Base-by-base conservation (phyloP, 306 rosid species). In the Comarum palustre region DNA sequence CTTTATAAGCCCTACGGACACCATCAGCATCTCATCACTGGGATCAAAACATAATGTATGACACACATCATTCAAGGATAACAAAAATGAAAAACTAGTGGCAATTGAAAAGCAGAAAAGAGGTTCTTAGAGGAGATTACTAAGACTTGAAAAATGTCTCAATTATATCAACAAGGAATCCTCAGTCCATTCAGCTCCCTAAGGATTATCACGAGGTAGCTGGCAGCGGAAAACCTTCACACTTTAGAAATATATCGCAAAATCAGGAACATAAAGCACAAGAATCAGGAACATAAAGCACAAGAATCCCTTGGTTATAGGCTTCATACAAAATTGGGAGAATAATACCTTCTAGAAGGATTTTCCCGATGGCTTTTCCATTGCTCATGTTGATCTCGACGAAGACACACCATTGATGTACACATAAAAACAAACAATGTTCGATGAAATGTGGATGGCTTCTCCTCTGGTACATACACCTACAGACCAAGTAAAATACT, bases 141-240 rank as follows among this genome's bases (percentile, higher is more conserved):
- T 19, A 34, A n/a, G 3, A 38, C 20, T 39, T 25, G 55, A 66
- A 27, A 73, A 31, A 58, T 42, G 41, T 31, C 22, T 3, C 69
- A 20, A 62, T 62, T 10, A 19, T 11, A 64, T 64, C 31, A 20
- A 62, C 69, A 38, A 63, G 68, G 69, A 64, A 39, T 20, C 24
- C 24, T 1, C 24, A 62, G 7, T 36, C 5, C 31, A 34, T 64
- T 64, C 47, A n/a, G 31, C 29, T 20, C 8, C 10, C 31, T 16
- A 9, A n/a, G 97, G 88, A 85, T 93, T 93, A 19, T 3, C 0
- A 0, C 78, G 84, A 5, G 92, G 89, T 71, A 94, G 74, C 69
- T 91, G 96, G 79, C 89, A 79, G 46, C 96, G 91, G 60, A 89
- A 89, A 70, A 89, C 96, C 94, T 93, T 91, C 87, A 91, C 96